phyloP scores from a whole-genome alignment of 441 rosid genomes.

The Populus hybrid region DNA sequence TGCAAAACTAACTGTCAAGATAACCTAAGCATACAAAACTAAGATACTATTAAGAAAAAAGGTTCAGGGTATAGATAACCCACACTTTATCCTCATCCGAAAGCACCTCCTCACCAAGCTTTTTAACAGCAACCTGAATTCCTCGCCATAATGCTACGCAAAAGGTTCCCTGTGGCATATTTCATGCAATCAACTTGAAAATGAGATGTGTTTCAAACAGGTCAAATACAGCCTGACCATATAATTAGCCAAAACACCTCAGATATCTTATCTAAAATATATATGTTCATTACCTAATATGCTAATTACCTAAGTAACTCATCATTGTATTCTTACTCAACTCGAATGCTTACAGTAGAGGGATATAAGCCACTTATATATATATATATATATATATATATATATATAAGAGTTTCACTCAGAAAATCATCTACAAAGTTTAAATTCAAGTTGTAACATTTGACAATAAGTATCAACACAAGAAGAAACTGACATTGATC shows the following conservation, averaged over 20 bases:
- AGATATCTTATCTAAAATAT: neutral
- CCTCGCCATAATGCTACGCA: constrained; percentile 87
- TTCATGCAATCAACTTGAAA: constrained; percentile 14
- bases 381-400: neutral
- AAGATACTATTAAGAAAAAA: neutral
- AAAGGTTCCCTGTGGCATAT: constrained; percentile 69
- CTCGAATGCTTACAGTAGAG: neutral
- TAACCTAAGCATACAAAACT: neutral
- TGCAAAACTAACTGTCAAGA: constrained; percentile 15
- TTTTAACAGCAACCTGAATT: constrained; percentile 89
- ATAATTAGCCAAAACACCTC: neutral
- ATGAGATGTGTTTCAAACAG: neutral
- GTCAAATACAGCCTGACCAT: neutral
- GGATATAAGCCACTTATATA: neutral
- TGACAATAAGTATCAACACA: neutral
- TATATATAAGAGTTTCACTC: neutral
- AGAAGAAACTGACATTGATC: neutral
- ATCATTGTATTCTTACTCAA: neutral
- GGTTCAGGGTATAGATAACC: constrained; percentile 24
- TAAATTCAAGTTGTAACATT: neutral
- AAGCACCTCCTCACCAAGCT: constrained; percentile 64
- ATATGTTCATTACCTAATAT: neutral
- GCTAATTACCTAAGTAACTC: neutral
- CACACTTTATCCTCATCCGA: constrained; percentile 83
- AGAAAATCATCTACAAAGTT: neutral